Evolutionary conservation across 2,329 filamentous ascomycete genomes (phyloP).

Genomic region (Juglanconis sp.): DNA sequence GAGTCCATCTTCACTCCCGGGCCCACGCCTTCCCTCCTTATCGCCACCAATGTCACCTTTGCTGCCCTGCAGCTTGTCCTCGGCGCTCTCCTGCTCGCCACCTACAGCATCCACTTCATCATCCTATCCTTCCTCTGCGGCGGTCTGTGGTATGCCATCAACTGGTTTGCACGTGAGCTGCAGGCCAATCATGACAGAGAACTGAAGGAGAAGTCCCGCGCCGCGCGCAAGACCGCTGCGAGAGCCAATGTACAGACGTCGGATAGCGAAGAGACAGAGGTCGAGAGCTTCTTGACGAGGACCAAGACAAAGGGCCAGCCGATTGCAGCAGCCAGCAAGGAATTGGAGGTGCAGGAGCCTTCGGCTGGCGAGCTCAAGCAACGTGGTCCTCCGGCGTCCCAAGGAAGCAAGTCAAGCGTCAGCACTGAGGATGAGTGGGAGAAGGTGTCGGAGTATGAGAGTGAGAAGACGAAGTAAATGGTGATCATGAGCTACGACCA

Average conservation of each 20-base stretch:
- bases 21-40: slow-evolving; percentile 79
- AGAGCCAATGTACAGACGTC: slow-evolving; percentile 32
- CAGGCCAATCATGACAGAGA: slow-evolving; percentile 43
- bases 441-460: slow-evolving; percentile 76
- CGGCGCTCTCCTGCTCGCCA: slow-evolving; percentile 70
- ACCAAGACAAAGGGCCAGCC: slow-evolving; percentile 17
- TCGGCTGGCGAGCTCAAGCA: slow-evolving; percentile 47
- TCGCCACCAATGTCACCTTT: slow-evolving; percentile 89
- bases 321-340: slow-evolving; percentile 34
- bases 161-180: slow-evolving; percentile 85
- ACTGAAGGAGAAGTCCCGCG: slow-evolving; percentile 39
- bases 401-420: slow-evolving; percentile 51
- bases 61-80: slow-evolving; percentile 79
- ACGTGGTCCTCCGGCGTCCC: slow-evolving; percentile 32
- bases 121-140: slow-evolving; percentile 75
- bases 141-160: slow-evolving; percentile 88
- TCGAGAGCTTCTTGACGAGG: slow-evolving; percentile 34
- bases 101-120: slow-evolving; percentile 84
- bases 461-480: slow-evolving; percentile 51
- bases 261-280: slow-evolving; percentile 50
- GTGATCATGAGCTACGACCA: neutral
- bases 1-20: slow-evolving; percentile 91
- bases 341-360: slow-evolving; percentile 41
- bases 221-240: slow-evolving; percentile 34
- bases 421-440: slow-evolving; percentile 98